Evolutionary conservation across 108 stramenopile species (phyloP), one percentile per base, ranked within the genome.

Genomic region (Pseudonitzschia multiseries): DNA sequence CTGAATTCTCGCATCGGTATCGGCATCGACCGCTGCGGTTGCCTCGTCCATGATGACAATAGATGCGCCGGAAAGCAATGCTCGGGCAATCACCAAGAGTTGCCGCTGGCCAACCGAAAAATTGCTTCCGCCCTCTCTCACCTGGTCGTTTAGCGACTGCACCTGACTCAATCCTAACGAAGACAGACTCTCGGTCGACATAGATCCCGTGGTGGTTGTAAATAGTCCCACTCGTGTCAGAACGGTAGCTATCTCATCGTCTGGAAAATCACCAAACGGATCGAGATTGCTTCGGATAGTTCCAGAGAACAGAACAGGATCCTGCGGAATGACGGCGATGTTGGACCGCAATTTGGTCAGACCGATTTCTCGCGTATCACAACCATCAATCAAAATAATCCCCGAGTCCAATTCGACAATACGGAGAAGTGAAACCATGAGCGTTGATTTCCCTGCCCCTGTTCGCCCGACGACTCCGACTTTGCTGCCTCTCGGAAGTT

Each of bases 261-360:
- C 96, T 12, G 65, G 43, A 70, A 71, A 80, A 41, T 83, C 69
- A 31, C 71, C 67, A 65, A 96, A 95, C 10, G 96, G 96, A 74
- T 98, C 96, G 18, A 97, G 81, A 82, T 97, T 97, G 27, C 86
- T 74, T 57, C 93, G 81, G 42, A 97, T 79, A 29, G 90, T 84
- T 10, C 96, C 96, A 53, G 78, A 78, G 71, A 97, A 97, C 31
- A 98, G 64, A 21, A 95, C 90, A 5, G 96, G 96, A 60, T 94
- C 92, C 78, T 97, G 97, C 0, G 96, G 97, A 57, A 97, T 95
- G 42, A 98, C 92, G n/a, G 91, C 86, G 41, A 98, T 83, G 27
- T 75, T 74, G 1, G 80, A 77, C 50, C 96, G 84, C 27, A 98
- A 65, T 21, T 74, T 73, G 63, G 75, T 71, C 28, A 98, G 80